Percentiles rank a stretch among this genome's conserved stretches.
Conservation (phyloP, 2,329 filamentous ascomycete genomes). For the Xylaria sp. region DNA sequence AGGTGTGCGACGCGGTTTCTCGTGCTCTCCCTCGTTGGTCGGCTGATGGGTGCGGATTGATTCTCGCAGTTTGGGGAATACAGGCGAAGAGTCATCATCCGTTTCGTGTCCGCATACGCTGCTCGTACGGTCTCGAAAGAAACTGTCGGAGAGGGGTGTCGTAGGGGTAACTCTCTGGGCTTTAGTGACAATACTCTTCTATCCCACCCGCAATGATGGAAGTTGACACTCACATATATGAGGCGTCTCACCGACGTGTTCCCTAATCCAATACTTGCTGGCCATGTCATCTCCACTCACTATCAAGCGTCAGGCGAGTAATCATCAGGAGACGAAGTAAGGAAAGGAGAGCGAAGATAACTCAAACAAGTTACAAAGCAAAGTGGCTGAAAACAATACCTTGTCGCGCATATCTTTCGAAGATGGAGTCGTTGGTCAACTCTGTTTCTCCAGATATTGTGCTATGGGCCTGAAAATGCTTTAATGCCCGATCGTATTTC, state of each 20-base stretch:
- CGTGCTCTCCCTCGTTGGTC: constrained; percentile 25
- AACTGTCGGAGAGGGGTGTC: constrained; percentile 15
- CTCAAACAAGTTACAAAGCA: too few species aligned
- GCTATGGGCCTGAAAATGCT: constrained; percentile 38
- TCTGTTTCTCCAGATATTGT: constrained; percentile 25
- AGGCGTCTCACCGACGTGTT: constrained; percentile 36
- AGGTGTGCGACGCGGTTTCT: constrained; percentile 33
- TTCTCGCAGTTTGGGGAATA: constrained; percentile 18
- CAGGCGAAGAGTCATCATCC: constrained; percentile 31
- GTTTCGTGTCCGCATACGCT: constrained; percentile 22
- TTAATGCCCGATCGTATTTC: constrained; percentile 38
- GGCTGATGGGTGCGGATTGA: constrained; percentile 15
- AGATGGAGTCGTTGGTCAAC: constrained; percentile 41
- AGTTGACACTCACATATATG: constrained; percentile 38
- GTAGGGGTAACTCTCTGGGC: constrained; percentile 31
- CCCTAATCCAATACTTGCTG: constrained; percentile 39
- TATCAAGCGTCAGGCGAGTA: constrained; percentile 17
- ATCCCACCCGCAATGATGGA: not conserved
- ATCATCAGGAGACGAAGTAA: too few species aligned
- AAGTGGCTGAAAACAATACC: constrained; percentile 28
- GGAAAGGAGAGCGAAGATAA: not conserved
- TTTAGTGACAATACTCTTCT: constrained; percentile 14
- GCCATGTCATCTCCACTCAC: constrained; percentile 38
- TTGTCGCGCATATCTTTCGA: constrained; percentile 39
- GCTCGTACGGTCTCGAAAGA: constrained; percentile 14